phyloP scores from a whole-genome alignment of 2,329 filamentous ascomycete species.

The Triangularia setosa region DNA sequence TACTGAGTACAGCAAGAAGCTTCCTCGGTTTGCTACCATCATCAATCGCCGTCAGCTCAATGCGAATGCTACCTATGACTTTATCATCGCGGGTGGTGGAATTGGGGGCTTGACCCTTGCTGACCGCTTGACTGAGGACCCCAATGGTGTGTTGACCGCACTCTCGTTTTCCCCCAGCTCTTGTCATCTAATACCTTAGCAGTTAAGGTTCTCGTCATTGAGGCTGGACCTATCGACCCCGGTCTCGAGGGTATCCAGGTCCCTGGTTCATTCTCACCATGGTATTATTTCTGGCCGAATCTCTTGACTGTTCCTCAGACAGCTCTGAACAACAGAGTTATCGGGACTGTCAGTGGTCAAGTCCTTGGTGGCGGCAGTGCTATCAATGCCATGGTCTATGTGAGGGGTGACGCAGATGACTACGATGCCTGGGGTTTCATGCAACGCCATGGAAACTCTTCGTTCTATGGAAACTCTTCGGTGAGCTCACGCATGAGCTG shows the following conservation, averaged over 20 bases:
- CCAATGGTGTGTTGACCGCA: constrained; percentile 16
- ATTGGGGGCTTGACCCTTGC: constrained; percentile 29
- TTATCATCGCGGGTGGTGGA: constrained; percentile 31
- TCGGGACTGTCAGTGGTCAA: constrained; percentile 25
- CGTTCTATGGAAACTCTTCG: constrained; percentile 22
- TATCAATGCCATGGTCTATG: constrained; percentile 37
- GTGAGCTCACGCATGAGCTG: constrained; percentile 31
- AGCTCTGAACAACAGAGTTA: constrained; percentile 26
- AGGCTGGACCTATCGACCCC: constrained; percentile 28
- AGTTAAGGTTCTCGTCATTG: constrained; percentile 31
- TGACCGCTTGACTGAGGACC: constrained; percentile 29
- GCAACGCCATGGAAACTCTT: constrained; percentile 12
- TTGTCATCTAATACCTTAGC: not conserved
- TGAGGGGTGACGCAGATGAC: constrained; percentile 31
- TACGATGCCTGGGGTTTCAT: constrained; percentile 33
- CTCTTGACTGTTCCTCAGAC: constrained; percentile 26
- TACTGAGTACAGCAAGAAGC: not conserved
- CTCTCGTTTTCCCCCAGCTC: no score
- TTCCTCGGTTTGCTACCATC: constrained; percentile 22
- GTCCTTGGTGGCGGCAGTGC: constrained; percentile 35
- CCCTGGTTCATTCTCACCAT: constrained; percentile 30
- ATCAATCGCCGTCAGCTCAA: constrained; percentile 12
- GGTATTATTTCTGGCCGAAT: constrained; percentile 29
- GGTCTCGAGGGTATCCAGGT: constrained; percentile 29
- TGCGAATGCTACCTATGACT: constrained; percentile 9